Evolutionary conservation across 2,329 filamentous ascomycete species (phyloP), one percentile per base, ranked within the genome.

Genomic region (Samsoniella hepiali): DNA sequence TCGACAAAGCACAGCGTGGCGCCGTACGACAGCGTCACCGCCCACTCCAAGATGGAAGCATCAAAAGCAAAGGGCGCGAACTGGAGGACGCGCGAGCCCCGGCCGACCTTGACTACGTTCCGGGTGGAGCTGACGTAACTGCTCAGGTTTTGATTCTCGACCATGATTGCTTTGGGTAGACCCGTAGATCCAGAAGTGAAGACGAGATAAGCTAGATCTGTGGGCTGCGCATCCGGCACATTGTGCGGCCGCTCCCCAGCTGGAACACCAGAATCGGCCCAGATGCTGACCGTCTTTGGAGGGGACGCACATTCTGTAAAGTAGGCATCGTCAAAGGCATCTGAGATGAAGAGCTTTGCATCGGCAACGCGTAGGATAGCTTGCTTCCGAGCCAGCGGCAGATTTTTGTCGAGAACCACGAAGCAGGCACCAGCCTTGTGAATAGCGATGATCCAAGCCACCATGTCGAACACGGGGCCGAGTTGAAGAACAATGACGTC

Each of bases 121-220:
- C 51, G 27, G 8, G 60, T 50, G 17, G 51, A 38, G 51, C 42
- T 57, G 22, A 63, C 60, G 51, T 57, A 63, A 40, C 53, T 63
- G 51, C 51, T 40, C 9, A 57, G 32, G 53, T 63, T 56, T 15
- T 36, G 40, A 17, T 57, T 38, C 40, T 63, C 60, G 22, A 63
- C 60, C 36, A 57, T 45, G 42, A 63, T 58, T 1, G 51, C 60
- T 51, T 63, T 63, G 51, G 60, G 60, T 31, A 11, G 22, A 42
- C 60, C 60, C 2, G 60, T 63, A 10, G 60, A 63, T 32, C 60
- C 60, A 27, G 60, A 63, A 6, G 57, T 59, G 44, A 50, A 59
- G 57, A 59, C 32, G 32, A 59, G 13, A 31, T 59, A 59, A 1
- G 57, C 57, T 10, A 59, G 44, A 32, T 59, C 57, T 5, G 27